A percentile compares a stretch with the other conserved stretches of the same genome.
These are phyloP conservation scores for Rhazya stricta DNA, from an alignment of 257 asterid genomes.

Conservation along the genomic window DNA sequence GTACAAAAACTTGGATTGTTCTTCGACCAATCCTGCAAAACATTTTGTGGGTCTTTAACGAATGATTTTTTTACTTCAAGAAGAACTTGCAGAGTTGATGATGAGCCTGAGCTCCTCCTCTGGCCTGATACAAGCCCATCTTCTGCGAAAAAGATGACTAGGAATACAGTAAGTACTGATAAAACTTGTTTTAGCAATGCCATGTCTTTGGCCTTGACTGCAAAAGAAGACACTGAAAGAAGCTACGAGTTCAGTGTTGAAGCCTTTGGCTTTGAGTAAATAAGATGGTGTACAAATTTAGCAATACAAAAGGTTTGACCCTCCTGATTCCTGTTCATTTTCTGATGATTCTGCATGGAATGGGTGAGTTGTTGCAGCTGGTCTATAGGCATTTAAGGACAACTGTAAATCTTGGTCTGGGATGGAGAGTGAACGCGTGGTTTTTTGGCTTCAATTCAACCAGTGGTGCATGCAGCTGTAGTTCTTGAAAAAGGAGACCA, in stretches of 20 bases:
- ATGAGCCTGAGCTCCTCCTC: constrained; percentile 11
- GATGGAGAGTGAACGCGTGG: constrained; percentile 22
- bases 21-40: constrained; percentile 53
- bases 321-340: constrained; percentile 5
- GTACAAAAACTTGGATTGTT: constrained; percentile 40
- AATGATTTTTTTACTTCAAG: constrained; percentile 55
- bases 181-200: constrained; percentile 3
- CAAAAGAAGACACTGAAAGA: background rate
- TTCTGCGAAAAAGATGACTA: constrained; percentile 15
- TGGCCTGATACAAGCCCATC: constrained; percentile 18
- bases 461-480: constrained; percentile 26
- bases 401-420: constrained; percentile 19
- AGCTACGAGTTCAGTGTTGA: constrained; percentile 4
- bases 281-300: background rate
- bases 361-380: constrained; percentile 5
- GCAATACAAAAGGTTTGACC: constrained; percentile 18
- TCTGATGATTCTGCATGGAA: constrained; percentile 20
- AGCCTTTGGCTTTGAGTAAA: constrained; percentile 1
- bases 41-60: constrained; percentile 40
- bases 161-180: constrained; percentile 8
- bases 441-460: background rate
- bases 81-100: constrained; percentile 30
- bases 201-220: constrained; percentile 13
- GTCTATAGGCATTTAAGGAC: constrained; percentile 20
- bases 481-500: constrained; percentile 13